Conservation (phyloP, 768 basidiomycete species). For the Suillus weaverae region DNA sequence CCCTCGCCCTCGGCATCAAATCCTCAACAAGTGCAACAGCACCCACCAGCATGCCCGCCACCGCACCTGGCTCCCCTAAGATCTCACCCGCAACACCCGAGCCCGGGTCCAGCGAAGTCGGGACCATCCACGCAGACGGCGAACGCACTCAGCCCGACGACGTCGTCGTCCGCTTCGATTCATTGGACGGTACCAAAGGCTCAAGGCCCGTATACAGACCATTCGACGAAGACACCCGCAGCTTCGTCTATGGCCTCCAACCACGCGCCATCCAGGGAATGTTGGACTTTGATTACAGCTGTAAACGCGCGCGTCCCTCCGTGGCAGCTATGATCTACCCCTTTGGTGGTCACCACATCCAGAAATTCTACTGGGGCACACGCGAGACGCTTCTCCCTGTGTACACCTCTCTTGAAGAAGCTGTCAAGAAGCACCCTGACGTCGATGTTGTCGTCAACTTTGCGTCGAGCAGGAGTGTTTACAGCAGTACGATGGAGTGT, state of each 20-base stretch:
- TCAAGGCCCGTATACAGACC: slow-evolving; percentile 82
- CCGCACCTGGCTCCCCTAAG: slow-evolving; percentile 47
- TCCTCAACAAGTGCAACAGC: slow-evolving; percentile 28
- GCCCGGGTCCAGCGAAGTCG: slow-evolving; percentile 50
- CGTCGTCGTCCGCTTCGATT: slow-evolving; percentile 88
- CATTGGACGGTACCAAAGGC: slow-evolving; percentile 76
- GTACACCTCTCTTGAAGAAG: slow-evolving; percentile 89
- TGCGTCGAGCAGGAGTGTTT: slow-evolving; percentile 90
- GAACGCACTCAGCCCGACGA: slow-evolving; percentile 83
- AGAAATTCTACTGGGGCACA: slow-evolving; percentile 99
- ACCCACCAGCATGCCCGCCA: slow-evolving; percentile 41
- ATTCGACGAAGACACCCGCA: slow-evolving; percentile 91
- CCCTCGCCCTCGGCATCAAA: slow-evolving; percentile 87
- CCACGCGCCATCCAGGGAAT: slow-evolving; percentile 98
- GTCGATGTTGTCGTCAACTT: slow-evolving; percentile 99
- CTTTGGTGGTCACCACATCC: slow-evolving; percentile 99
- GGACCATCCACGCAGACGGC: slow-evolving; percentile 74
- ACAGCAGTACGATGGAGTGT: slow-evolving; percentile 91
- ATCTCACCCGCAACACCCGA: slow-evolving; percentile 28
- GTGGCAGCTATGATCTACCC: slow-evolving; percentile 99
- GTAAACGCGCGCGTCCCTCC: slow-evolving; percentile 85
- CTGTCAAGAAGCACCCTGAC: slow-evolving; percentile 91
- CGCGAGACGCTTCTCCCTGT: slow-evolving; percentile 98
- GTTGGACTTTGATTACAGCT: slow-evolving; percentile 99
- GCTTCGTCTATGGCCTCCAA: slow-evolving; percentile 97